These are phyloP conservation scores for Ailanthus altissimus DNA, from an alignment of 345 rosid species.

Conservation along the genomic window DNA sequence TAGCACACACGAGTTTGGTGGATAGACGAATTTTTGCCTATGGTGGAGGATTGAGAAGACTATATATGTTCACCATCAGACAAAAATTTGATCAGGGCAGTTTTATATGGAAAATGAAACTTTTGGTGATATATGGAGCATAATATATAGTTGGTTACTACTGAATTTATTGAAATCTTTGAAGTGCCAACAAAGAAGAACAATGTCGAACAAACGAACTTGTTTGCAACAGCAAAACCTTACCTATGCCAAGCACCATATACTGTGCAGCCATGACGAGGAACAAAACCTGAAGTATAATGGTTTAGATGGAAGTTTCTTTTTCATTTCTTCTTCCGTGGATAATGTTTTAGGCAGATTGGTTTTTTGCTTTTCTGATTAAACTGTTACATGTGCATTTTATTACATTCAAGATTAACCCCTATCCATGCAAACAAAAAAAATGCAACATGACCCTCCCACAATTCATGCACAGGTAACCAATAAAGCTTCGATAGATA, in stretches of 20 bases:
- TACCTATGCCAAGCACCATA: neutral
- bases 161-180: neutral
- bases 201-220: neutral
- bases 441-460: no score
- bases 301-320: neutral
- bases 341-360: neutral
- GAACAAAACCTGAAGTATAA: neutral
- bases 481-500: neutral
- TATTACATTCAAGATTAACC: neutral
- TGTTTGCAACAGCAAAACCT: neutral
- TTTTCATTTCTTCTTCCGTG: neutral
- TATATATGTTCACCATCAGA: neutral
- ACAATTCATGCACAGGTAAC: neutral
- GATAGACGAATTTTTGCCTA: neutral
- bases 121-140: neutral
- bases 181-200: conserved; percentile 5
- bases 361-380: neutral
- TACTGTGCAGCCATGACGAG: neutral
- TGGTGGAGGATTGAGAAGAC: neutral
- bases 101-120: no score
- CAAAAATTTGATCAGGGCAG: neutral
- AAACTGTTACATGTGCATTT: neutral
- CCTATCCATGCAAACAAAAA: neutral
- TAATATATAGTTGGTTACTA: neutral
- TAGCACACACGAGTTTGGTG: neutral